Conservation (phyloP, 129 eudicot genomes). For the Chrysanthemum makinoi region DNA sequence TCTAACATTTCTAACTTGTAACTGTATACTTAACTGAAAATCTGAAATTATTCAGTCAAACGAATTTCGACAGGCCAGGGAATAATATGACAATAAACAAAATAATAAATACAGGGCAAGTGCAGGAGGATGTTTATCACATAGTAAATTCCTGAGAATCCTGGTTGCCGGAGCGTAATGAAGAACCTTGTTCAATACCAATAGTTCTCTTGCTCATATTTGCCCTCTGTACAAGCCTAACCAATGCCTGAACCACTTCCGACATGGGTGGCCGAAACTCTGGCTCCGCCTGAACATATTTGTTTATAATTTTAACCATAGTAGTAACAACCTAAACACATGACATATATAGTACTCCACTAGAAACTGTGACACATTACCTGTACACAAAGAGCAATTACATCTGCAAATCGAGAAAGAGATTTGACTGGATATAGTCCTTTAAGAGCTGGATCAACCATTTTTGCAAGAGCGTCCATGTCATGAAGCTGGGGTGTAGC, state of each 20-base stretch:
- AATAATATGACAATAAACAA: neutral
- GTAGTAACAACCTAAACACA: neutral
- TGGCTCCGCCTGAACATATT: constrained; percentile 50
- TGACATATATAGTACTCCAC: neutral
- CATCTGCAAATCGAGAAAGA: constrained; percentile 78
- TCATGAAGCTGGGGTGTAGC: constrained; percentile 85
- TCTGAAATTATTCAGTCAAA: constrained; percentile 7
- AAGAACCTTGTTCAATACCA: constrained; percentile 54
- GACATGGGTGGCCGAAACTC: constrained; percentile 71
- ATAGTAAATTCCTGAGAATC: constrained; percentile 34
- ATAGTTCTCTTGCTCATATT: constrained; percentile 60
- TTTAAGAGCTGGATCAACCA: constrained; percentile 77
- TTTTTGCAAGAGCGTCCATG: constrained; percentile 66
- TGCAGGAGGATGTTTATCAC: neutral
- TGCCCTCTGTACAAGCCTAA: constrained; percentile 53
- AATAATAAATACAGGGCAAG: constrained; percentile 5
- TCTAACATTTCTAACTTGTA: constrained; percentile 4
- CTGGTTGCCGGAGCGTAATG: constrained; percentile 35
- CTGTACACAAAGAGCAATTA: constrained; percentile 66
- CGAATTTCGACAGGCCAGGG: neutral
- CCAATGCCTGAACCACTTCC: constrained; percentile 64
- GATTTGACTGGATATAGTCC: constrained; percentile 78
- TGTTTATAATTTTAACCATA: neutral
- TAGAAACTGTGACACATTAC: constrained; percentile 3
- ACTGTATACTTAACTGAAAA: constrained; percentile 2